phyloP scores from a whole-genome alignment of 2,329 filamentous ascomycete genomes.

The Xylariaceae sp. region DNA sequence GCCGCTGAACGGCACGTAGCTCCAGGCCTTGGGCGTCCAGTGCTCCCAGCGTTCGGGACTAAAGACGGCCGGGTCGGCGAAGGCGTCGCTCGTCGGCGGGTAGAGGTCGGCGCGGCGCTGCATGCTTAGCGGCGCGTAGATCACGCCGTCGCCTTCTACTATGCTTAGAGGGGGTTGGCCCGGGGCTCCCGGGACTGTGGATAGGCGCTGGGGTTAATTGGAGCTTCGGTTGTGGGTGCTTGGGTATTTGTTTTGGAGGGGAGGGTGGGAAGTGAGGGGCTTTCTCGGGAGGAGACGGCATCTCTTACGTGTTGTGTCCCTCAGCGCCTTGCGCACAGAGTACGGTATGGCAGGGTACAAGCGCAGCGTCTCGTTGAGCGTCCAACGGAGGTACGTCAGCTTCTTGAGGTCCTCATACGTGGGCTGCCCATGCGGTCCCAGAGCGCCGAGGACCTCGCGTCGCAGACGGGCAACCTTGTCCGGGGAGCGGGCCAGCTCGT shows the following conservation, averaged over 20 bases:
- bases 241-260: background rate
- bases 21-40: constrained; percentile 52
- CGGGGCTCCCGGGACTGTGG: constrained; percentile 18
- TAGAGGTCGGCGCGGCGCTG: constrained; percentile 49
- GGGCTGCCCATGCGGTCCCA: constrained; percentile 51
- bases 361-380: constrained; percentile 44
- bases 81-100: constrained; percentile 38
- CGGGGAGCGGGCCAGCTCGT: constrained; percentile 61
- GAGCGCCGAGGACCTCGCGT: constrained; percentile 52
- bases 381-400: constrained; percentile 62
- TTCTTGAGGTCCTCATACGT: constrained; percentile 65
- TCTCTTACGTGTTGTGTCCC: background rate
- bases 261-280: background rate
- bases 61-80: constrained; percentile 40
- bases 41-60: constrained; percentile 50
- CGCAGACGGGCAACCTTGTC: constrained; percentile 56
- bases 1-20: constrained; percentile 53
- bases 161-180: constrained; percentile 41
- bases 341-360: constrained; percentile 1
- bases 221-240: background rate
- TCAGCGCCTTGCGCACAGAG: background rate
- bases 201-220: background rate
- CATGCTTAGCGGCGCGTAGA: constrained; percentile 52
- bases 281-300: no score
- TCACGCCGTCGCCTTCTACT: constrained; percentile 44